Base-by-base conservation (phyloP, 208 protist genomes). In the Crithidia sp. region DNA sequence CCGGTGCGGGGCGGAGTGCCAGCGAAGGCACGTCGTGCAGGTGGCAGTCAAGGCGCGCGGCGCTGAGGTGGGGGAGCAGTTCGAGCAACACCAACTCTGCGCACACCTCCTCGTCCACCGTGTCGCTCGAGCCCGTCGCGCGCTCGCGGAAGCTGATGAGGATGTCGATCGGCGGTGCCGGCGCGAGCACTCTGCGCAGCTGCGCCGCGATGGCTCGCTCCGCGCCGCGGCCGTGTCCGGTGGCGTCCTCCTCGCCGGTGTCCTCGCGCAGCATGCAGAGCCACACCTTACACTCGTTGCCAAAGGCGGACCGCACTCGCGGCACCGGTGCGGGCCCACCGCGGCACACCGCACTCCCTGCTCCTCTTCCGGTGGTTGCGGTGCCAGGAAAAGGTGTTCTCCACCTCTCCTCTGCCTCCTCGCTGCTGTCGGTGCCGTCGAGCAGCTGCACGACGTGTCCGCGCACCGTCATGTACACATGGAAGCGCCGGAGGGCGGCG, bases 401-500 rank as follows among this genome's bases (percentile, higher is more conserved):
- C 16, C 8, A 5, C n/a, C 14, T 2, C 19, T 14, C 28, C 63
- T 57, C 45, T 49, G 45, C 28, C 16, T 16, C 66, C 65, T 52
- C 44, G 66, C 61, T n/a, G 16, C 41, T 39, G 40, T 59, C 45
- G 2, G 66, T 59, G 50, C 88, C 88, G 65, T 93, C 83, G n/a
- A 84, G 69, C 53, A 91, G 79, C 19, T 79, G 65, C 39, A 94
- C 77, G 10, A 78, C 55, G 71, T 94, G 86, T 4, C 89, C 89
- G 0, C 89, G 86, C 58, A 94, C 67, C 17, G 86, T 78, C 89
- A 94, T 91, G 74, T 84, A 94, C 56, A 87, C 73, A n/a, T 91
- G 73, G 71, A 94, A 91, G 40, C 84, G 77, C 36, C 80, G 78
- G 7, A 94, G 78, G 4, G 67, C 74, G n/a, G 63, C 64, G 76